Evolutionary conservation across 1,139 yeast genomes (phyloP).

Genomic region (Hansenula lynferdii): DNA sequence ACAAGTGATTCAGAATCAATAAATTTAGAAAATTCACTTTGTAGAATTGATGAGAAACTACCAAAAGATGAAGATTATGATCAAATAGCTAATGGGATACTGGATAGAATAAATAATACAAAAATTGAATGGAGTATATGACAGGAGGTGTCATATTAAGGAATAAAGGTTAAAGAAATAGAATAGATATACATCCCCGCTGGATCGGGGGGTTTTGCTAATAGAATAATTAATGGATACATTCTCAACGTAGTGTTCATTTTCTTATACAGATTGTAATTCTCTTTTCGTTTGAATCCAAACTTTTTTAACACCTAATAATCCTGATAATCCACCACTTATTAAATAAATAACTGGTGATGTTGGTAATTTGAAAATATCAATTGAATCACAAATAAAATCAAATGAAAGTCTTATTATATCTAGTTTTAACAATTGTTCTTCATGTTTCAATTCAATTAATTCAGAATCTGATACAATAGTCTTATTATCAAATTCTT

Average conservation of each 20-base stretch:
- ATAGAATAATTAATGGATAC: no score
- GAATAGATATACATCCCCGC: no score
- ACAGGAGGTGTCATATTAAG: no score
- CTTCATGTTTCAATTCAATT: conserved; percentile 27
- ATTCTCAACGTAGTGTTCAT: no score
- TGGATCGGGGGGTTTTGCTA: no score
- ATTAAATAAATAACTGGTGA: conserved; percentile 27
- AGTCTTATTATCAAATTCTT: conserved; percentile 23
- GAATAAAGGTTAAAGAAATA: no score
- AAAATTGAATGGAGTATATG: conserved; percentile 2
- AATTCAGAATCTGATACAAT: no score
- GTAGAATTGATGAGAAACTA: conserved; percentile 1
- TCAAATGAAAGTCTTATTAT: conserved; percentile 35
- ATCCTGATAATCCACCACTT: conserved; percentile 33
- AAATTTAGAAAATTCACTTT: not conserved
- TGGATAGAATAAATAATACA: not conserved
- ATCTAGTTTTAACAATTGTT: conserved; percentile 30
- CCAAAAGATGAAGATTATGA: not conserved
- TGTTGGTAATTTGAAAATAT: conserved; percentile 33
- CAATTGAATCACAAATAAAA: conserved; percentile 37
- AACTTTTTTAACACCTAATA: conserved; percentile 34
- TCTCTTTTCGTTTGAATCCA: conserved; percentile 23
- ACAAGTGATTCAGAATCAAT: conserved; percentile 1
- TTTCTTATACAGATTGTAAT: no score
- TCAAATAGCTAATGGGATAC: conserved; percentile 1